phyloP scores from a whole-genome alignment of 192 early-diverging fungal genomes.

The Gamsiella multidivaricata region DNA sequence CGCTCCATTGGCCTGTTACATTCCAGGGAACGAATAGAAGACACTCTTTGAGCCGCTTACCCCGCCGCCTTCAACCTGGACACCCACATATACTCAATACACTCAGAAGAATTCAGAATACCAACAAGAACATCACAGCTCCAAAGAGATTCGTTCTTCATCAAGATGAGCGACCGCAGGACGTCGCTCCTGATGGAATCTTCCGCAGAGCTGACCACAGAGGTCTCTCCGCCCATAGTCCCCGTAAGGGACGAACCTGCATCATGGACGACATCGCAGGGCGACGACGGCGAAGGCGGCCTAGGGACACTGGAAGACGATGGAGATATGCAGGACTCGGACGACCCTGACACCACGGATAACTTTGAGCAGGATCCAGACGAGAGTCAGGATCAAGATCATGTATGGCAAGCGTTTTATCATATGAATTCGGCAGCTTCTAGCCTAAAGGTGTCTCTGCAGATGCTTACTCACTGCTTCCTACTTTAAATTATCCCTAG shows the following conservation, averaged over 20 bases:
- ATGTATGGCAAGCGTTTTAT: not conserved
- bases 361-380: slow-evolving; percentile 49
- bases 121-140: not conserved
- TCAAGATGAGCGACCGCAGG: slow-evolving; percentile 29
- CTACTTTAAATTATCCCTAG: not conserved
- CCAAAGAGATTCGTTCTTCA: not conserved
- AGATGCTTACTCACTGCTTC: not conserved
- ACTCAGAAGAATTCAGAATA: too few relatives aligned
- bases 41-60: too few relatives aligned
- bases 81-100: too few relatives aligned
- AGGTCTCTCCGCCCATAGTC: slow-evolving; percentile 15
- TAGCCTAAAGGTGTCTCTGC: not conserved
- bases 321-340: slow-evolving; percentile 52
- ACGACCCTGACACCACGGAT: slow-evolving; percentile 47
- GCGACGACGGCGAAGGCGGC: slow-evolving; percentile 22
- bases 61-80: not conserved
- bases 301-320: slow-evolving; percentile 23
- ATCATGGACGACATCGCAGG: slow-evolving; percentile 52
- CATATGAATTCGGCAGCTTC: not conserved
- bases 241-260: slow-evolving; percentile 21
- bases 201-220: slow-evolving; percentile 19
- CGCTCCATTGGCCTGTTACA: not conserved
- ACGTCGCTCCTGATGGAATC: slow-evolving; percentile 25
- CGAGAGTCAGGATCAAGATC: slow-evolving; percentile 28
- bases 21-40: too few relatives aligned